Base-by-base conservation (phyloP, 208 protist species). In the Leishmania guyanensis region DNA sequence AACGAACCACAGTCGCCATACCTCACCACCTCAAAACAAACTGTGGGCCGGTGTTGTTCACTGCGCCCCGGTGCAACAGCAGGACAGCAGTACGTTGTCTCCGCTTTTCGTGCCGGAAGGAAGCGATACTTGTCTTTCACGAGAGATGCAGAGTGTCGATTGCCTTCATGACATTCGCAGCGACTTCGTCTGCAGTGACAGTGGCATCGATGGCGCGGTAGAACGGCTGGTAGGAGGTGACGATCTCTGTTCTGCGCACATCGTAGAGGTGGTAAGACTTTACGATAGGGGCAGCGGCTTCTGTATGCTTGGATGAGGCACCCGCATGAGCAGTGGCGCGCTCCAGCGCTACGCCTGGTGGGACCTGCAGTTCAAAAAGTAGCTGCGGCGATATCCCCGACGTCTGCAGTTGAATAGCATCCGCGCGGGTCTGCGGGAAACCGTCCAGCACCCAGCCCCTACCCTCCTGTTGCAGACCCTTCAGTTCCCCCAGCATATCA, bases 371-470 rank as follows among this genome's bases (percentile, higher is more conserved):
- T 75, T 91, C 83, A 72, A 98, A 86, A 74, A 97, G 86, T 17
- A 79, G 81, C 68, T 95, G 86, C 2, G 93, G 92, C n/a, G 88
- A 92, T 26, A 96, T 84, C 1, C 91, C 90, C 8, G 86, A 84
- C 33, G 82, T 73, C 80, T 96, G 95, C 58, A 98, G 89, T 76
- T 89, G 93, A 29, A 96, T 91, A 26, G 92, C 91, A 72, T 96
- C 88, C 2, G 92, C 90, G 14, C 93, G 91, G 0, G 88, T 94
- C 43, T 85, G 84, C 0, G 95, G 95, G 64, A 96, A 96, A 8
- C 94, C 94, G 82, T 97, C 93, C 36, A 97, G 86, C 46, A 98
- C 84, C 92, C 93, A 98, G 4, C 95, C 95, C 10, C 83, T 74
- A 12, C 84, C 71, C 53, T 80, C 78, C 51, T 60, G 43, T 64